These are phyloP conservation scores for Exophiala calicioides DNA, from an alignment of 2,329 filamentous ascomycete species.

Conservation along the genomic window DNA sequence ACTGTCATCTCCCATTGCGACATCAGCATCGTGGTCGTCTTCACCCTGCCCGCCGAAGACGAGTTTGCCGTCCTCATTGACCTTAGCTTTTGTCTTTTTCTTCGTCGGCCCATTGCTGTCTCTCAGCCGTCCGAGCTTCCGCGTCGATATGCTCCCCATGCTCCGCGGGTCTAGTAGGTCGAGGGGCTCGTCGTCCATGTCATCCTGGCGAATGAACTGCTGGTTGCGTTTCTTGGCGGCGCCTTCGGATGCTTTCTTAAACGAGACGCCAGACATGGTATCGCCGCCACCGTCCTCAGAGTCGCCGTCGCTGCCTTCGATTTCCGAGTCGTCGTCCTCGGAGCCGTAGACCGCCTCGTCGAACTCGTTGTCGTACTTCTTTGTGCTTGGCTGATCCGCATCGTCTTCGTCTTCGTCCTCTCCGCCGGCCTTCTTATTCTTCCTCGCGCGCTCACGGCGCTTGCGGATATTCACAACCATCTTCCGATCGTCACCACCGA, in stretches of 20 bases:
- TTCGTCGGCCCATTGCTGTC: conserved; percentile 43
- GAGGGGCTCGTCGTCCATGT: conserved; percentile 82
- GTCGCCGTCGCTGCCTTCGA: conserved; percentile 55
- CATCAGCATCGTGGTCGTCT: conserved; percentile 38
- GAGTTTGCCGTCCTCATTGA: conserved; percentile 48
- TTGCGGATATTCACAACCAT: conserved; percentile 93
- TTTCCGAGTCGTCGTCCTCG: conserved; percentile 52
- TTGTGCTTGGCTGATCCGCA: conserved; percentile 43
- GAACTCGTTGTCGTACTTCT: conserved; percentile 85
- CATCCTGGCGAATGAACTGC: conserved; percentile 82
- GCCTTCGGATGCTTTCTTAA: conserved; percentile 39
- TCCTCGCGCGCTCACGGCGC: conserved; percentile 85
- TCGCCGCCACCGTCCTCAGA: conserved; percentile 38
- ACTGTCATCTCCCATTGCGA: conserved; percentile 49
- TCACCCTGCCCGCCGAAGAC: conserved; percentile 42
- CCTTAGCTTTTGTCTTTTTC: conserved; percentile 44
- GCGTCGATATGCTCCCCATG: conserved; percentile 78
- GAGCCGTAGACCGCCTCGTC: conserved; percentile 94
- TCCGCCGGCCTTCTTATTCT: conserved; percentile 74
- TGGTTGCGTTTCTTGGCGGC: conserved; percentile 57
- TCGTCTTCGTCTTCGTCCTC: conserved; percentile 55
- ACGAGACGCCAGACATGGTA: conserved; percentile 27
- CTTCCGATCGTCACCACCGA: conserved; percentile 72
- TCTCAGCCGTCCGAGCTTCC: conserved; percentile 35
- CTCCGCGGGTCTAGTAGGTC: conserved; percentile 88